Base-by-base conservation (phyloP, 2,329 filamentous ascomycete species). In the Ceratocystis harringtonii region DNA sequence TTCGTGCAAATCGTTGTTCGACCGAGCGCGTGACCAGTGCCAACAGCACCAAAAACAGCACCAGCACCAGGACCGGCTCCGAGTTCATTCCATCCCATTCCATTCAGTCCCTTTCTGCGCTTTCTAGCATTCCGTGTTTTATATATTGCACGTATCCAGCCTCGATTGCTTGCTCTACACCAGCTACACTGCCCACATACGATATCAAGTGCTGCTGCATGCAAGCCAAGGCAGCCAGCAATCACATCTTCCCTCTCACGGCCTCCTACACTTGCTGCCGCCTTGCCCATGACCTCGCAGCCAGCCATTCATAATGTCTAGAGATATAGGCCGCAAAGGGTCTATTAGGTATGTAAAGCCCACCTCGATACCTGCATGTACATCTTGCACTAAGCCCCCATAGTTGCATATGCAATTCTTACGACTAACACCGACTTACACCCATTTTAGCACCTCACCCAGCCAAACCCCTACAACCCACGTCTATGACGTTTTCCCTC, bases 401-500 rank as follows among this genome's bases (percentile, higher is more conserved):
- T 65, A 30, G 55, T 7, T 30, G 41, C 22, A 44, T 15, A 50
- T 32, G 17, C 17, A 5, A 22, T 48, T 28, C 17, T 44, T 30
- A 25, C 36, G 15, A 65, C 57, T 65, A 55, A 62, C 64, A 50
- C 19, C 28, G 15, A 10, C 48, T 43, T 57, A 30, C 28, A 64
- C 36, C 22, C 50, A 22, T 19, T 12, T 28, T 5, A 55, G 50
- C 50, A 44, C 55, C 52, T n/a, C 22, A n/a, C n/a, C 52, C 28
- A 30, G 52, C 25, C 52, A 57, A 32, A 32, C 25, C 5, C 63
- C 55, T 55, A 32, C 63, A 43, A 28, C 32, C 12, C 32, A 52
- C 50, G n/a, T 64, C 63, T 64, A 64, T 32, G 63, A 64, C 63
- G 36, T 64, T 22, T 64, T 64, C 30, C 63, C 52, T 22, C 10